Conservation (phyloP, 179 eudicot genomes). For the Carnegiea gigantea region DNA sequence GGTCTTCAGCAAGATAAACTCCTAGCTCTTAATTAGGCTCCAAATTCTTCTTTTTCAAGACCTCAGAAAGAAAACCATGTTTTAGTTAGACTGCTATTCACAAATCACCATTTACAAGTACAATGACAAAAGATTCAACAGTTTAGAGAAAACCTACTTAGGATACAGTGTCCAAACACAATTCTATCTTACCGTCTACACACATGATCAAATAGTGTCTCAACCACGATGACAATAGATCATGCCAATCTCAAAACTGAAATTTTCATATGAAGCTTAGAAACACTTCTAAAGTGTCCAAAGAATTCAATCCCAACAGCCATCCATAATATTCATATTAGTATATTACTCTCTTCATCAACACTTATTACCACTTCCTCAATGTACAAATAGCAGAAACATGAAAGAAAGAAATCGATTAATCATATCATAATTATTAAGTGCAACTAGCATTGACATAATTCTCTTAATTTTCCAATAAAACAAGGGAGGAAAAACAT, state of each 20-base stretch:
- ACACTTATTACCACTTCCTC: neutral
- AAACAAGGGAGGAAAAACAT: neutral
- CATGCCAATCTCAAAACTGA: neutral
- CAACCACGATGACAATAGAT: neutral
- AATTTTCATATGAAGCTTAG: neutral
- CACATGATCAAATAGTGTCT: neutral
- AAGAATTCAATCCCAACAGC: neutral
- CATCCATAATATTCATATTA: neutral
- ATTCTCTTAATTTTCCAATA: neutral
- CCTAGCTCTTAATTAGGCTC: too few species aligned
- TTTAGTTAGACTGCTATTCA: too few species aligned
- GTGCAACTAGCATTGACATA: neutral
- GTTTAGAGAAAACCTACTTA: too few species aligned
- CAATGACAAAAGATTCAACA: too few species aligned
- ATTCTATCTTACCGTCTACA: too few species aligned
- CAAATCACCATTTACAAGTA: too few species aligned
- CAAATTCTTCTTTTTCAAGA: too few species aligned
- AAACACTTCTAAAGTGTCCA: neutral
- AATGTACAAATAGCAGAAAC: neutral
- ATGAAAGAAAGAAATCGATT: neutral
- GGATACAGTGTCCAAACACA: too few species aligned
- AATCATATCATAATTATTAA: too few species aligned
- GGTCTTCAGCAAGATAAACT: too few species aligned
- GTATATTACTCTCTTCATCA: neutral
- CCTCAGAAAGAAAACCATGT: too few species aligned